These are phyloP conservation scores for Atkinsonella hypoxylon DNA, from an alignment of 2,329 filamentous ascomycete species.

Conservation along the genomic window DNA sequence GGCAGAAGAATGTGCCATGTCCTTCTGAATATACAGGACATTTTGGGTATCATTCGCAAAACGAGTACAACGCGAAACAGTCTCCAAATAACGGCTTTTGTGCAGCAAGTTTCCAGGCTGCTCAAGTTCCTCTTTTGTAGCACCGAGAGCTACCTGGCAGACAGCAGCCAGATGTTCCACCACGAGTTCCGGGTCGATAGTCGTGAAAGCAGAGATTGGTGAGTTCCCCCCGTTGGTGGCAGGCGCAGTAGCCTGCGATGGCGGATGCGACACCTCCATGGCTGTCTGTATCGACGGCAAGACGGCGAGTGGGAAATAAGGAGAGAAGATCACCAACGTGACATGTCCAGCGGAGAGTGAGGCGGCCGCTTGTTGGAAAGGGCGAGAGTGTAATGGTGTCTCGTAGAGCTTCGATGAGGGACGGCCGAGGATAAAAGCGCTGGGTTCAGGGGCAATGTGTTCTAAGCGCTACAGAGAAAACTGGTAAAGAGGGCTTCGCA, in stretches of 20 bases:
- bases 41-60: conserved; percentile 83
- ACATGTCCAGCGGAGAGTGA: conserved; percentile 1
- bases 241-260: conserved; percentile 28
- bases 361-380: neutral
- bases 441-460: neutral
- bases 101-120: conserved; percentile 74
- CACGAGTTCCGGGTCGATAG: conserved; percentile 55
- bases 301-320: neutral
- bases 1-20: conserved; percentile 44
- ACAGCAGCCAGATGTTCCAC: conserved; percentile 62
- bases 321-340: neutral
- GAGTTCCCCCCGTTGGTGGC: conserved; percentile 29
- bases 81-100: conserved; percentile 58
- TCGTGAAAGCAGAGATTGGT: conserved; percentile 33
- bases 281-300: conserved; percentile 11
- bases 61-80: conserved; percentile 72
- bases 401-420: neutral
- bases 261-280: conserved; percentile 43
- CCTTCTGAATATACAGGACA: conserved; percentile 85
- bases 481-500: no score
- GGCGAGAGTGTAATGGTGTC: neutral
- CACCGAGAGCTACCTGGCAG: conserved; percentile 62
- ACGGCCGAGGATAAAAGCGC: neutral
- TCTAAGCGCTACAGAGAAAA: no score
- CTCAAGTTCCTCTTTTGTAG: conserved; percentile 67